phyloP scores from a whole-genome alignment of 768 basidiomycete genomes.

The Sarcomyxa edulis region DNA sequence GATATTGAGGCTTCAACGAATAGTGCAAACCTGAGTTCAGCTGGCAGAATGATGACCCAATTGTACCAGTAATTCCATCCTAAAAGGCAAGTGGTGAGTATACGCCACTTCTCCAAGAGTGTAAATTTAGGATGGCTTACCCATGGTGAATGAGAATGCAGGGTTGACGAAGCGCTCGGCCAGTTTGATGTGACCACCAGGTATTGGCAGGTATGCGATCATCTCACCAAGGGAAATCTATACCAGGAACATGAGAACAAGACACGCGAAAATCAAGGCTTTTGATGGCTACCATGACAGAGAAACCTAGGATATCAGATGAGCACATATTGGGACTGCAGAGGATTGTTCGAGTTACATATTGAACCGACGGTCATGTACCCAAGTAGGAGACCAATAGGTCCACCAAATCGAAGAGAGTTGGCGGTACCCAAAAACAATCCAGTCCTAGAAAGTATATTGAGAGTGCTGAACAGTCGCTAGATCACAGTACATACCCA shows the following conservation, averaged over 20 bases:
- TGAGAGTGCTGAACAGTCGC: slow-evolving; percentile 14
- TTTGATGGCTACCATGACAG: too few relatives aligned
- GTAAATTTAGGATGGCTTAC: too few relatives aligned
- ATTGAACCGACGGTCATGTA: slow-evolving; percentile 62
- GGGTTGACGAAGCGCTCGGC: slow-evolving; percentile 81
- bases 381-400: slow-evolving; percentile 67
- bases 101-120: too few relatives aligned
- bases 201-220: slow-evolving; percentile 73
- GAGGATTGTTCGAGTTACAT: slow-evolving; percentile 52
- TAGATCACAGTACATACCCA: too few relatives aligned
- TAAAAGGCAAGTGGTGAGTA: slow-evolving; percentile 6
- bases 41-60: slow-evolving; percentile 64
- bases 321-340: neutral
- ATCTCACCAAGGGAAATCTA: slow-evolving; percentile 53
- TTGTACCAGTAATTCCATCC: slow-evolving; percentile 52
- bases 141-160: slow-evolving; percentile 58
- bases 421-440: slow-evolving; percentile 64
- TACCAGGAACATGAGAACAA: neutral
- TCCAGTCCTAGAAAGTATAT: slow-evolving; percentile 41
- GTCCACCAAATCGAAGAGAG: slow-evolving; percentile 52
- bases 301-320: slow-evolving; percentile 43
- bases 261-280: slow-evolving; percentile 19
- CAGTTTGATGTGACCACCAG: slow-evolving; percentile 76
- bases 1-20: too few relatives aligned
- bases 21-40: too few relatives aligned